Evolutionary conservation across 78 protist species (phyloP), one percentile per base, ranked within the genome.

Genomic region (Dictyostelium firmibasis): DNA sequence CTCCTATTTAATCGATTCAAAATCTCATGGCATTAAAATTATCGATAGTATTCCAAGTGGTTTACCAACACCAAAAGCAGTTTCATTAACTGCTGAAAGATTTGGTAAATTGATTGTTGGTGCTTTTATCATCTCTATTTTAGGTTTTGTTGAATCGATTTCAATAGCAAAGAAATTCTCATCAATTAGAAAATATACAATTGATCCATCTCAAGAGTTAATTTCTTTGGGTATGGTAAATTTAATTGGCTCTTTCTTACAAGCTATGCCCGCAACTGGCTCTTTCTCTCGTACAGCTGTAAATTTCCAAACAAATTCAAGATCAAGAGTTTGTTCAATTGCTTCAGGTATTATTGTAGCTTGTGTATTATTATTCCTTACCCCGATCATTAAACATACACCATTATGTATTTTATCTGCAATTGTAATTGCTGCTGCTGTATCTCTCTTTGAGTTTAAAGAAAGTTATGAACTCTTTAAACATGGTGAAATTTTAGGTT

Each of bases 81-180:
- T 85, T 4, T 53, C 83, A 53, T 38, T 85, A 20, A 85, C 81
- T 8, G 4, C 60, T 3, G 70, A 74, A 0, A 69, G 83, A 41
- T n/a, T 81, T 35, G 47, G 81, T 23, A 74, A 78, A 33, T 50
- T 93, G 47, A 38, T 93, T 57, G 92, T 86, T 60, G 92, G 92
- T 20, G 50, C 96, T 16, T 50, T 93, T 38, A 82, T 93, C 23
- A 67, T 93, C 20, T 79, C 96, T 0, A 86, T 93, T 29, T 36
- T 93, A 1, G 96, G 96, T 31, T 93, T 86, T 31, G 96, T 86
- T 23, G 96, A 93, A 35, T 44, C 81, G 9, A 85, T 93, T 64
- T 93, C 96, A 8, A 82, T 93, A 57, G 96, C 91, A 27, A 93
- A 93, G 84, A 93, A 93, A 62, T 93, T 93, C 70, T 36, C 96